Evolutionary conservation across 108 stramenopile species (phyloP), one percentile per base, ranked within the genome.

Genomic region (Parietichytrium sp.): DNA sequence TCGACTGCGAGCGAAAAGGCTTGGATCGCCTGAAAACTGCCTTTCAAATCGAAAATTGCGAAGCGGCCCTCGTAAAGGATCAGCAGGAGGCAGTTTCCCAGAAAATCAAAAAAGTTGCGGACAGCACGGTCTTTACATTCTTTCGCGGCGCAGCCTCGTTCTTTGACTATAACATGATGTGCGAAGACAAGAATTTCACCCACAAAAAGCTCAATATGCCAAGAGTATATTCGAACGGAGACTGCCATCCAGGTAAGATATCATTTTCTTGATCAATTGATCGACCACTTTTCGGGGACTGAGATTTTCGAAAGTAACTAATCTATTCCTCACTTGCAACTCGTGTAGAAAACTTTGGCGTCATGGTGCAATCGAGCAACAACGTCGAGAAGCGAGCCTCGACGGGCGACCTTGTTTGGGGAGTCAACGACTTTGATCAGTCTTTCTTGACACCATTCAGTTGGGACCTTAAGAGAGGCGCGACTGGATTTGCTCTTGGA

Each of bases 361-460:
- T 72, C 61, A 72, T 72, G 61, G 61, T 72, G 23, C 61, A 72
- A 42, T 33, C 61, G n/a, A 72, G 45, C 42, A n/a, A n/a, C n/a
- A n/a, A n/a, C n/a, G n/a, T n/a, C n/a, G n/a, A n/a, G n/a, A n/a
- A n/a, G n/a, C n/a, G n/a, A n/a, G n/a, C n/a, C n/a, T n/a, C n/a
- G n/a, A n/a, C n/a, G n/a, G 61, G 61, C 6, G 61, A 36, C 15
- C 61, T 72, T 6, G 61, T 72, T n/a, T 72, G 61, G 61, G 61
- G 61, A n/a, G 61, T 72, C 38, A 72, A 72, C 42, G 61, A 72
- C 61, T 72, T 72, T 72, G 61, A 72, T 42, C 61, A 72, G 61
- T 72, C 61, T 23, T 72, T 72, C 42, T 45, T 42, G 1, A 72
- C 61, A 6, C 61, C 61, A n/a, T 72, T 72, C 45, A 72, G 61